These are phyloP conservation scores for Penicillium roqueforti DNA, from an alignment of 495 filamentous ascomycete species.

Conservation along the genomic window DNA sequence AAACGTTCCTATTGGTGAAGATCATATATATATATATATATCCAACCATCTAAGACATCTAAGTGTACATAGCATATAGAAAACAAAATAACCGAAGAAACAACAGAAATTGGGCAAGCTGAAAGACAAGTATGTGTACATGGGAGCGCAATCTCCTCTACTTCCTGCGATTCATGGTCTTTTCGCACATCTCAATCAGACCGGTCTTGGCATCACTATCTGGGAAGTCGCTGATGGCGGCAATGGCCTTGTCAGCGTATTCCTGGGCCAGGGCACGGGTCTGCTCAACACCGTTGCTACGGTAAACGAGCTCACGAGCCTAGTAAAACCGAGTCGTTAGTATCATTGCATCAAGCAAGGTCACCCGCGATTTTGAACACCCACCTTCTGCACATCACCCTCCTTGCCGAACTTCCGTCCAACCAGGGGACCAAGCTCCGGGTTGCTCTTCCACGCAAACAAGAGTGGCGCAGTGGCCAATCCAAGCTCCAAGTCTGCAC, in stretches of 20 bases:
- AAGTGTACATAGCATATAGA: constrained; percentile 25
- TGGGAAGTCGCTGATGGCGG: constrained; percentile 76
- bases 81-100: constrained; percentile 7
- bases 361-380: constrained; percentile 21
- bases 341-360: neutral
- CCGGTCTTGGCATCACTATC: constrained; percentile 89
- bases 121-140: constrained; percentile 24
- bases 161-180: constrained; percentile 85
- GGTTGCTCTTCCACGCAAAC: constrained; percentile 91
- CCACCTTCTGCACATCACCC: constrained; percentile 79
- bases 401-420: constrained; percentile 81
- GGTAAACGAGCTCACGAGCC: constrained; percentile 79
- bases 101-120: constrained; percentile 6
- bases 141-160: constrained; percentile 37
- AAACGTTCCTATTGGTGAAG: constrained; percentile 3
- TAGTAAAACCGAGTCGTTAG: constrained; percentile 27
- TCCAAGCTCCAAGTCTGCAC: constrained; percentile 89
- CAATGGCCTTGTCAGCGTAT: constrained; percentile 83
- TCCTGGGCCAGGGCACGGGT: constrained; percentile 84
- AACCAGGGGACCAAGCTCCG: constrained; percentile 80
- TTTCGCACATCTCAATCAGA: constrained; percentile 86
- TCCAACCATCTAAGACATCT: constrained; percentile 16
- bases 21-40: constrained; percentile 5
- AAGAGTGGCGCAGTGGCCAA: constrained; percentile 92
- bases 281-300: constrained; percentile 83